phyloP scores from a whole-genome alignment of 495 filamentous ascomycete species.

The Rhizodiscina lignyota region DNA sequence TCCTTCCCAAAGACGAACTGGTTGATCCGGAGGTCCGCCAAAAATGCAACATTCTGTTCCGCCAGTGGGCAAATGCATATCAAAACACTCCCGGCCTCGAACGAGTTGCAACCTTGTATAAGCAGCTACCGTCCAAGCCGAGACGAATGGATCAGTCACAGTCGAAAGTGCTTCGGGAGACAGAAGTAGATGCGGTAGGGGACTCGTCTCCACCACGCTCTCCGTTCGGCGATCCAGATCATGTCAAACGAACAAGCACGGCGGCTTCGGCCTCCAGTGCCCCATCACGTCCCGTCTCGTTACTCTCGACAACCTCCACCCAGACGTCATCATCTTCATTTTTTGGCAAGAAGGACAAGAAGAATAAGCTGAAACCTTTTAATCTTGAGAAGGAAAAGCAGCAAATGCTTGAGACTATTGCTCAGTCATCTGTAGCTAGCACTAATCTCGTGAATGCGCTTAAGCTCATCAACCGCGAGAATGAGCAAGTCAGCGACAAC shows the following conservation, averaged over 20 bases:
- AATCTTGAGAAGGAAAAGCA: conserved; percentile 80
- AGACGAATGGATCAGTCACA: conserved; percentile 49
- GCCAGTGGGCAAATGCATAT: conserved; percentile 74
- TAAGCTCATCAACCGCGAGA: conserved; percentile 81
- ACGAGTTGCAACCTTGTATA: conserved; percentile 63
- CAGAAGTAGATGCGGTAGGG: conserved; percentile 45
- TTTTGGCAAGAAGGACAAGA: conserved; percentile 26
- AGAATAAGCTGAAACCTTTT: conserved; percentile 42
- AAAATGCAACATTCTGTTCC: conserved; percentile 74
- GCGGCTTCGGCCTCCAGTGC: background rate
- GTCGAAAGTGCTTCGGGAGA: conserved; percentile 67
- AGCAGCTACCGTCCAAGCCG: conserved; percentile 47
- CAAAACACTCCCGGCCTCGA: conserved; percentile 68
- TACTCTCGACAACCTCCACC: conserved; percentile 3
- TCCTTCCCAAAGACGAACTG: conserved; percentile 68
- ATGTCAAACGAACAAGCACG: background rate
- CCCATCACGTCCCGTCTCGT: background rate
- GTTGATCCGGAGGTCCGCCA: conserved; percentile 73
- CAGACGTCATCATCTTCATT: conserved; percentile 11
- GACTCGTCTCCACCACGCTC: conserved; percentile 19
- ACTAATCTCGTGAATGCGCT: conserved; percentile 84
- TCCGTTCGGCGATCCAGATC: background rate
- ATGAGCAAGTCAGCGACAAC: conserved; percentile 75
- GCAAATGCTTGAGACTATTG: conserved; percentile 64
- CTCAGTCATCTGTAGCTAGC: conserved; percentile 69